Percentiles rank a stretch among this genome's conserved stretches.
Conservation (phyloP, 2,329 filamentous ascomycete species). For the Mollisia scopiformis region DNA sequence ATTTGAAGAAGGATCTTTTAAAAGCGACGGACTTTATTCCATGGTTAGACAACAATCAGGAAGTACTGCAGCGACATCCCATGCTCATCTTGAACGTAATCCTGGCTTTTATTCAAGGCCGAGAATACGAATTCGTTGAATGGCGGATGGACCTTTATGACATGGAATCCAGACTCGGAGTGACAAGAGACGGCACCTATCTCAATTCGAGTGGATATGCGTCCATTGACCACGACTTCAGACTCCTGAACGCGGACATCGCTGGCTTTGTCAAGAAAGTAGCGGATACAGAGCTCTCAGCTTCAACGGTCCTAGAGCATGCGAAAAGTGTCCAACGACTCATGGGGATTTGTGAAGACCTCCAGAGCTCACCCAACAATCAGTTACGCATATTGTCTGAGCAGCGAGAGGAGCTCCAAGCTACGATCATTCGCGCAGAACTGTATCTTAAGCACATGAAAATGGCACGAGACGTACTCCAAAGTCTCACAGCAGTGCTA, state of each 20-base stretch:
- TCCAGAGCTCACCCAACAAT: neutral
- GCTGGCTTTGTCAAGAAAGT: neutral
- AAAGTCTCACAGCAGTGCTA: constrained; percentile 2
- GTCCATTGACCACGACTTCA: neutral
- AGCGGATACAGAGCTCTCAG: neutral
- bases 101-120: neutral
- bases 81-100: neutral
- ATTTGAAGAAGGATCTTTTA: neutral
- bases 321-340: neutral
- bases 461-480: neutral
- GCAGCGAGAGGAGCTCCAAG: neutral
- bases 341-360: neutral
- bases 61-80: neutral
- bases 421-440: constrained; percentile 2
- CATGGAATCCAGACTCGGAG: constrained; percentile 3
- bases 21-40: neutral
- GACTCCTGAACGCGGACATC: constrained; percentile 1
- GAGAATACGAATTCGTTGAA: neutral
- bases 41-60: neutral
- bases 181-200: neutral
- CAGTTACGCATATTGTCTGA: neutral
- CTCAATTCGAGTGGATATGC: neutral
- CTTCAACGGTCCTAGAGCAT: neutral
- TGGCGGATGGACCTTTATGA: neutral
- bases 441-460: constrained; percentile 1